Evolutionary conservation across 192 early-diverging fungal genomes (phyloP).

Genomic region (Coemansia sp.): DNA sequence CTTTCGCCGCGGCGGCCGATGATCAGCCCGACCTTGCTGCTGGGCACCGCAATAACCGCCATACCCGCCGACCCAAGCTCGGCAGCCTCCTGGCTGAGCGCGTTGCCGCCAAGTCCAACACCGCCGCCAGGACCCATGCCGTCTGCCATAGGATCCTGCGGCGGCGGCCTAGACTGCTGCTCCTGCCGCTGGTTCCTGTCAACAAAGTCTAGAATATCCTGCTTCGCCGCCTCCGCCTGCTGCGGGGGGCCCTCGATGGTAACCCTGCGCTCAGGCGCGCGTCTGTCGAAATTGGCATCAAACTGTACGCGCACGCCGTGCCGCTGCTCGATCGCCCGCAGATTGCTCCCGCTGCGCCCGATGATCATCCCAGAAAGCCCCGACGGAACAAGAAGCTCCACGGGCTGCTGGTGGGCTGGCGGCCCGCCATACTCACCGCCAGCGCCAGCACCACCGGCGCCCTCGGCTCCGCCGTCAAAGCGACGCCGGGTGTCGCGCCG

Average conservation of each 20-base stretch:
- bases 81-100: background rate
- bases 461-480: constrained; percentile 12
- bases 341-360: constrained; percentile 75
- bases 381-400: constrained; percentile 63
- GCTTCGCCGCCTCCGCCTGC: constrained; percentile 20
- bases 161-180: constrained; percentile 10
- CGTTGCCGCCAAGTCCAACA: background rate
- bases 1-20: constrained; percentile 81
- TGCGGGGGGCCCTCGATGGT: constrained; percentile 35
- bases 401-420: background rate
- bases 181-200: constrained; percentile 21
- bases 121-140: constrained; percentile 9
- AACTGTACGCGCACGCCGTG: constrained; percentile 77
- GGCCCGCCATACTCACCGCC: too few species aligned
- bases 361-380: constrained; percentile 79
- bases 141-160: background rate
- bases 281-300: constrained; percentile 44
- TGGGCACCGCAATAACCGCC: constrained; percentile 61
- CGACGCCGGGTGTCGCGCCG: constrained; percentile 22
- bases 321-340: constrained; percentile 73
- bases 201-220: constrained; percentile 45
- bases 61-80: constrained; percentile 26
- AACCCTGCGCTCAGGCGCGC: constrained; percentile 36
- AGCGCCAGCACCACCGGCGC: background rate
- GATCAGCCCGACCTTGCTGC: constrained; percentile 76